A percentile compares a stretch with the other conserved stretches of the same genome.
phyloP scores from a whole-genome alignment of 2,329 filamentous ascomycete species.

The Microdochium bolleyi region DNA sequence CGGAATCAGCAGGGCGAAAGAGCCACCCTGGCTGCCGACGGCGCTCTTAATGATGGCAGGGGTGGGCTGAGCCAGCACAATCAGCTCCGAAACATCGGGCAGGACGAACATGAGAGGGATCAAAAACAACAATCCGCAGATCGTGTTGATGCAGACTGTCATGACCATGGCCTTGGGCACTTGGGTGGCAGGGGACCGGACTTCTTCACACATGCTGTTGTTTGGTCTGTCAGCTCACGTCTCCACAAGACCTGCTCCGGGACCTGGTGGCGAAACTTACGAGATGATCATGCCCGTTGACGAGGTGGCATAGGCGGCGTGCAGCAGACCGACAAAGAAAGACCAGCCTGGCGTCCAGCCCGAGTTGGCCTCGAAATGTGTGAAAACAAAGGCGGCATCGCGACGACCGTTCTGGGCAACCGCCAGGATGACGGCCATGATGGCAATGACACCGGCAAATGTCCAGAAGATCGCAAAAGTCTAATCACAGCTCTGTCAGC shows the following conservation, averaged over 20 bases:
- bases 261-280: constrained; percentile 33
- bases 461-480: constrained; percentile 70
- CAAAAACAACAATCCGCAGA: constrained; percentile 60
- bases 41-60: constrained; percentile 57
- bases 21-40: constrained; percentile 50
- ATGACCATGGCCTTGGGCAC: constrained; percentile 67
- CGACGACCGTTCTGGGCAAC: constrained; percentile 62
- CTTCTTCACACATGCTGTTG: constrained; percentile 64
- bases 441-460: constrained; percentile 60
- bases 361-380: constrained; percentile 59
- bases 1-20: constrained; percentile 55
- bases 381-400: constrained; percentile 55
- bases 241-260: constrained; percentile 6
- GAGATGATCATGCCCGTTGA: constrained; percentile 76
- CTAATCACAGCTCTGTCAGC: constrained; percentile 24
- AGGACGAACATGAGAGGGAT: constrained; percentile 64
- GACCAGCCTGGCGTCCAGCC: constrained; percentile 67
- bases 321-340: constrained; percentile 64
- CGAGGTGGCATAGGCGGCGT: constrained; percentile 66
- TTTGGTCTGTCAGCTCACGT: constrained; percentile 5
- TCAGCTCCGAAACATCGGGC: constrained; percentile 49
- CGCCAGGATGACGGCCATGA: constrained; percentile 53
- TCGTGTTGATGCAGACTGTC: constrained; percentile 58
- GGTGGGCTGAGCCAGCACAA: constrained; percentile 51
- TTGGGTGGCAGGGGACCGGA: constrained; percentile 55